Evolutionary conservation across 768 basidiomycete species (phyloP).

Genomic region (Mycena maculata): DNA sequence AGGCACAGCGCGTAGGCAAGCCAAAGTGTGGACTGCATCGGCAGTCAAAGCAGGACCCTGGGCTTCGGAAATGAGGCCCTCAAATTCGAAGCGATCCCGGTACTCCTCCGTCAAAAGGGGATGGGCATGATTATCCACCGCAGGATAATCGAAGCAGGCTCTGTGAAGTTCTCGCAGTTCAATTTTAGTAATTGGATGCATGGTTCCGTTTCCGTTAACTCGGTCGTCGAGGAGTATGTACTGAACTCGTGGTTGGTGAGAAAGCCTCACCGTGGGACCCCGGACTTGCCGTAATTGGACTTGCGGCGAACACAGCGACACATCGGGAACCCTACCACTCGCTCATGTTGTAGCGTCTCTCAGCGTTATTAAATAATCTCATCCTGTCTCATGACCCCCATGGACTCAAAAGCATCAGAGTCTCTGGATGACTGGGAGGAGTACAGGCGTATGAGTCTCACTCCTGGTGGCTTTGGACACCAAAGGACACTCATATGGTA

Average conservation of each 20-base stretch:
- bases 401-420: constrained; percentile 22
- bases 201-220: not conserved
- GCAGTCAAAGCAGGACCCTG: constrained; percentile 55
- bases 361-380: too few species aligned
- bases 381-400: not conserved
- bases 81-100: constrained; percentile 64
- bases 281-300: not conserved
- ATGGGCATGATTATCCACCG: constrained; percentile 80
- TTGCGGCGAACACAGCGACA: not conserved
- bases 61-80: constrained; percentile 76
- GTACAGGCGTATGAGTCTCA: constrained; percentile 60
- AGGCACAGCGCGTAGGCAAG: constrained; percentile 66
- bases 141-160: constrained; percentile 20
- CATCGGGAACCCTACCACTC: too few species aligned
- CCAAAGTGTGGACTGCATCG: constrained; percentile 67
- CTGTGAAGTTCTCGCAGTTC: not conserved
- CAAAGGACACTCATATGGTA: constrained; percentile 70
- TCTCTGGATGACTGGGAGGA: constrained; percentile 53
- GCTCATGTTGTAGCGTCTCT: too few species aligned
- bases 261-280: not conserved
- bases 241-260: too few species aligned
- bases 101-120: constrained; percentile 65
- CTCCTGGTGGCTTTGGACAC: constrained; percentile 72
- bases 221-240: too few species aligned
- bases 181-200: not conserved